Base-by-base conservation (phyloP, 2,329 filamentous ascomycete genomes). In the Hysterium pulicare region DNA sequence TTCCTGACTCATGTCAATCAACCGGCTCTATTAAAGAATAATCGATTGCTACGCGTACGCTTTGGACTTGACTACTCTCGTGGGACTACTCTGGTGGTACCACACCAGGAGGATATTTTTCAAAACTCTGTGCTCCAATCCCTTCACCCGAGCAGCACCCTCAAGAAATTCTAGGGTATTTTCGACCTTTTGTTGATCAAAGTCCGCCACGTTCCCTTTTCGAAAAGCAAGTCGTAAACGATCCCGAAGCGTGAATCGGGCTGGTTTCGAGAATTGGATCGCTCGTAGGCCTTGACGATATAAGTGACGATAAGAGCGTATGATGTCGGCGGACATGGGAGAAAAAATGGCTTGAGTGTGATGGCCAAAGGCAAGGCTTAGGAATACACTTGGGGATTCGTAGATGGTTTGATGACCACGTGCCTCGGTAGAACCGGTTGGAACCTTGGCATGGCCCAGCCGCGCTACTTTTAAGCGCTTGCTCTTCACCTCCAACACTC, bases 81-180 rank as follows among this genome's bases (percentile, higher is more conserved):
- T n/a, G n/a, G 40, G 21, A 31, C 28, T 34, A 5, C 32, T 5
- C 66, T 71, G 67, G 49, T 68, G 72, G 48, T 45, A 78, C 76
- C 51, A 72, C 26, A 59, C 66, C 40, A 66, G 58, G 15, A 87
- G 55, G 36, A 91, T 61, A 50, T 85, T 90, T 67, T 82, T 86
- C 42, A 91, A 58, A 7, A 93, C 77, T 42, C 68, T 76, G 61
- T 90, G 85, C 71, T 91, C 87, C 23, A 89, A 53, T 0, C 86
- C 87, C 42, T 67, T 77, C 54, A 79, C 74, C 47, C 67, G 71
- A 1, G 78, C 76, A 3, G 87, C 87, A 31, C 80, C 78, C 23
- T 79, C 68, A 1, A 91, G 68, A 57, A 93, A 91, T 61, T 81
- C 80, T 4, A 87, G 57, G 0, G 87, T 93, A 46, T 82, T 80